Evolutionary conservation across 192 early-diverging fungal genomes (phyloP).

Genomic region (Linnemannia elongata): DNA sequence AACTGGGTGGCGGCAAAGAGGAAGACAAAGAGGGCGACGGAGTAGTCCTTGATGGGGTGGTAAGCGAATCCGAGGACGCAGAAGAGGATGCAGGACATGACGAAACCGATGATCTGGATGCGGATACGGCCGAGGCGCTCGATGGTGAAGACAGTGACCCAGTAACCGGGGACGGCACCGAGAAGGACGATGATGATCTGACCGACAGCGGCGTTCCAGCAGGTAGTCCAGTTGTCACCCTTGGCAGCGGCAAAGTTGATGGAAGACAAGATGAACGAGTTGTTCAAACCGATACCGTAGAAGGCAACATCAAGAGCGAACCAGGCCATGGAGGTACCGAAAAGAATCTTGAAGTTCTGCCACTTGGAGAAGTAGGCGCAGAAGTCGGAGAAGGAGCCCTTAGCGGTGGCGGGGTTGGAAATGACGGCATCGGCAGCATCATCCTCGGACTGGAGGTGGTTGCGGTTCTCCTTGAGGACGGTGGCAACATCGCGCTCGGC

Average conservation of each 20-base stretch:
- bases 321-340: conserved; percentile 77
- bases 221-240: conserved; percentile 54
- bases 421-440: conserved; percentile 30
- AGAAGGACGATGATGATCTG: conserved; percentile 90
- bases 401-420: conserved; percentile 28
- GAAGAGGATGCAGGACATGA: conserved; percentile 79
- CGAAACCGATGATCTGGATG: conserved; percentile 93
- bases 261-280: conserved; percentile 70
- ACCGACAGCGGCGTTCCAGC: conserved; percentile 81
- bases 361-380: conserved; percentile 75
- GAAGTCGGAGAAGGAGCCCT: conserved; percentile 60
- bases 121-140: conserved; percentile 87
- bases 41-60: conserved; percentile 69
- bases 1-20: conserved; percentile 76
- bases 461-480: conserved; percentile 48
- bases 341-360: conserved; percentile 78
- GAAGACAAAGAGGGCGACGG: conserved; percentile 67
- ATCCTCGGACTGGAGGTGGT: conserved; percentile 45
- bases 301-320: conserved; percentile 78
- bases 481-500: conserved; percentile 43
- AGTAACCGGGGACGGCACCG: conserved; percentile 92
- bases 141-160: conserved; percentile 84
- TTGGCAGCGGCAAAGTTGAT: conserved; percentile 53
- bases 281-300: conserved; percentile 81
- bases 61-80: conserved; percentile 75